Conservation (phyloP, 306 rosid genomes). For the Cucumis cinereus region DNA sequence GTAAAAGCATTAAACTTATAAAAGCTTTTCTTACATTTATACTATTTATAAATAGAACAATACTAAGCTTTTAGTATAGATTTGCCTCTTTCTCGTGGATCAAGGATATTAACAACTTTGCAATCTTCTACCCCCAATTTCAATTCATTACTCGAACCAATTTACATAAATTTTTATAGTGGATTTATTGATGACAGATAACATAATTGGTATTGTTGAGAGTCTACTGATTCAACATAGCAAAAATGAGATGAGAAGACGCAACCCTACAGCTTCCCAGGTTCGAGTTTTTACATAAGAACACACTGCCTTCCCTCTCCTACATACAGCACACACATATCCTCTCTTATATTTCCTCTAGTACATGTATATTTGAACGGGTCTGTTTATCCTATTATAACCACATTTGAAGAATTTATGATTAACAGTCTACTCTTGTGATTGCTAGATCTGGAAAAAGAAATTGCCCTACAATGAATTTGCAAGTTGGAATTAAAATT, state of each 20-base stretch:
- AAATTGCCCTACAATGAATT: too few relatives aligned
- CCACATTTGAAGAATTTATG: neutral
- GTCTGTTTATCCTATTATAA: neutral
- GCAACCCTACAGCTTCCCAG: neutral
- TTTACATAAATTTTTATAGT: neutral
- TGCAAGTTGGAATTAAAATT: neutral
- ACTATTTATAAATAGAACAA: neutral
- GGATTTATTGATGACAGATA: neutral
- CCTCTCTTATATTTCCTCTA: neutral
- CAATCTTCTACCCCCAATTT: neutral
- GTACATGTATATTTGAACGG: neutral
- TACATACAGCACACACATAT: neutral
- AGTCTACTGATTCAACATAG: neutral
- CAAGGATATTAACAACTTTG: neutral
- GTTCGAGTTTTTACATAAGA: neutral
- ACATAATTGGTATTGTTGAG: neutral
- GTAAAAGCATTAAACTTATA: constrained; percentile 15
- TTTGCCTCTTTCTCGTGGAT: neutral
- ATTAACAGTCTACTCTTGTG: neutral
- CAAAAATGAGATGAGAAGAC: neutral
- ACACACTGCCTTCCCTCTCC: neutral
- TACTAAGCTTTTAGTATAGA: neutral
- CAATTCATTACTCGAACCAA: neutral
- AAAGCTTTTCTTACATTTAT: neutral
- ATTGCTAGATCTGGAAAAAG: neutral